Evolutionary conservation across 139 green algal genomes (phyloP), one percentile per base, ranked within the genome.

Genomic region (Coelastrella sp.): DNA sequence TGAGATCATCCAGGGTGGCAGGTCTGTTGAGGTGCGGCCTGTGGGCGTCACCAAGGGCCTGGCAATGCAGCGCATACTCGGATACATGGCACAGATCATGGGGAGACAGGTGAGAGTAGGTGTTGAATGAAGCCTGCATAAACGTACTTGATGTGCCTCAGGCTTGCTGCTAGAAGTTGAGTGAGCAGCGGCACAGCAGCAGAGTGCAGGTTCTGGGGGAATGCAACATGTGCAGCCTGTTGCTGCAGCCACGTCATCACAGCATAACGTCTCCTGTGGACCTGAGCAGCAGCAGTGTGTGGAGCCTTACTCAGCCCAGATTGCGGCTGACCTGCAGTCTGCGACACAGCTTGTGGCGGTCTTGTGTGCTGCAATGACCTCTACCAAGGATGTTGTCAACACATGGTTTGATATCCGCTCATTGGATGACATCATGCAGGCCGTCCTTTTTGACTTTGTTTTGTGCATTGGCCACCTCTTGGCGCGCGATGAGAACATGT

Each of bases 21-120:
- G 88, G 58, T 92, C 81, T 66, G 92, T 96, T n/a, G 94, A 95
- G 90, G 93, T 94, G 89, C 95, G 98, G 17, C 97, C 98, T n/a
- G 95, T 99, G 20, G 98, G 98, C 60, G 94, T 99, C 25, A 97
- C 95, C 87, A 99, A 99, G 95, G 98, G 98, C 49, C 84, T 97
- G 22, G 96, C 96, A 7, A 98, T 99, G 94, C 94, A 97, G 90
- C 94, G 95, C 65, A 95, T 99, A 58, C 63, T 99, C 73, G 89
- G 70, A 7, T 84, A 89, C 81, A 92, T 88, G 63, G 87, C 88
- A 15, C 82, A 91, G 58, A 94, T 82, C 20, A 80, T 87, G 49
- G 87, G 87, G 7, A 19, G 49, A 27, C 84, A 80, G 68, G 84
- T 88, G 84, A 4, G 82, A 7, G 15, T 24, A 20, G 74, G 35